Evolutionary conservation across 23 red algal species (phyloP).

Genomic region (Gracilaria vermiculophylla): DNA sequence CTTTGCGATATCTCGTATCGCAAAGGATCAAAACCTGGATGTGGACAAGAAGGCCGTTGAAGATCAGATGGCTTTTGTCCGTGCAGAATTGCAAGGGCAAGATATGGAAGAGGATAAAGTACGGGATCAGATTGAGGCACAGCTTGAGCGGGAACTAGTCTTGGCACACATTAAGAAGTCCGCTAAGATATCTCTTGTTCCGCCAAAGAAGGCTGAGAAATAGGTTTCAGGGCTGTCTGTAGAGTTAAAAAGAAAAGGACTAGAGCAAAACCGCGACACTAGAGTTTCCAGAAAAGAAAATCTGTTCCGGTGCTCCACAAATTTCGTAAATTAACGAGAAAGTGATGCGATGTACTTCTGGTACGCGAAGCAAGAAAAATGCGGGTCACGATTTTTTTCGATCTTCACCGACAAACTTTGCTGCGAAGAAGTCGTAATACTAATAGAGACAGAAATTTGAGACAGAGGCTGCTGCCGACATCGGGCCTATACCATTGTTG

Average conservation of each 20-base stretch:
- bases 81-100: constrained; percentile 68
- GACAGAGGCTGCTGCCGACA: too few relatives aligned
- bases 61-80: constrained; percentile 65
- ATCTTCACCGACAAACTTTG: too few relatives aligned
- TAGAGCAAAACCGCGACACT: too few relatives aligned
- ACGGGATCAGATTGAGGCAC: constrained; percentile 76
- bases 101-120: constrained; percentile 53
- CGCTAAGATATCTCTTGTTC: constrained; percentile 54
- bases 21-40: constrained; percentile 50
- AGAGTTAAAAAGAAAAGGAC: neutral
- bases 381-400: too few relatives aligned
- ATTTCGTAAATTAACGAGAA: too few relatives aligned
- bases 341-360: too few relatives aligned
- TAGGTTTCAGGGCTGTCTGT: neutral
- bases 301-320: too few relatives aligned
- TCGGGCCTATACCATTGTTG: too few relatives aligned
- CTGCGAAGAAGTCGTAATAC: too few relatives aligned
- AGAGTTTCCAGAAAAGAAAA: too few relatives aligned
- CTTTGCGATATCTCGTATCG: constrained; percentile 86
- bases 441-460: too few relatives aligned
- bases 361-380: too few relatives aligned
- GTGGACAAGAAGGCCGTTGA: constrained; percentile 61
- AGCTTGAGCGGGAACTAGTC: constrained; percentile 65
- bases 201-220: constrained; percentile 25
- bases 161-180: constrained; percentile 69